Evolutionary conservation across 371 early-diverging fungal genomes (phyloP).

Genomic region (Mucor racemosus): DNA sequence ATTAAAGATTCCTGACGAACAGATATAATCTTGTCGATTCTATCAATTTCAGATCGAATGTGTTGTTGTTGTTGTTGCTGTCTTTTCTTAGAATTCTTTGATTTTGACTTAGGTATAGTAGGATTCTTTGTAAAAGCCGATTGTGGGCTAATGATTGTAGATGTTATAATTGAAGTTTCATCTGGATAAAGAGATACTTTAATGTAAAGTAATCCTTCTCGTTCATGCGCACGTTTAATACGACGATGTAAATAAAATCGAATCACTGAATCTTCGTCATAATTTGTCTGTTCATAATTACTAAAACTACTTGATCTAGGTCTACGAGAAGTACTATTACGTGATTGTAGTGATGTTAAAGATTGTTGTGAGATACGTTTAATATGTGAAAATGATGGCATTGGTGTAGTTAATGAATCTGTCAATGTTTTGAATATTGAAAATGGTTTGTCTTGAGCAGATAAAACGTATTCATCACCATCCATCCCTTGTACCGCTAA

Average conservation of each 20-base stretch:
- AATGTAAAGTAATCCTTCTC: slow-evolving; percentile 47
- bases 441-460: slow-evolving; percentile 61
- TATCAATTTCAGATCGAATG: slow-evolving; percentile 36
- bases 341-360: slow-evolving; percentile 9
- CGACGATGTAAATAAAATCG: slow-evolving; percentile 52
- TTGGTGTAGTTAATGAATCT: slow-evolving; percentile 62
- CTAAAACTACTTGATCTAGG: slow-evolving; percentile 52
- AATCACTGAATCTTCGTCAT: slow-evolving; percentile 49
- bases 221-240: slow-evolving; percentile 44
- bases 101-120: slow-evolving; percentile 21
- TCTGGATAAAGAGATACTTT: slow-evolving; percentile 52
- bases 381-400: slow-evolving; percentile 51
- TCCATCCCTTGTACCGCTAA: slow-evolving; percentile 63
- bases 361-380: slow-evolving; percentile 35
- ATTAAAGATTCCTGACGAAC: slow-evolving; percentile 40
- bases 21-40: slow-evolving; percentile 58
- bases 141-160: background rate
- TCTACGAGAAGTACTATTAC: slow-evolving; percentile 15
- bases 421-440: slow-evolving; percentile 65
- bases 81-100: slow-evolving; percentile 22
- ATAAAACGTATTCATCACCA: slow-evolving; percentile 63
- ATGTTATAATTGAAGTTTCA: slow-evolving; percentile 17
- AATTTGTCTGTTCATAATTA: slow-evolving; percentile 47
- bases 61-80: slow-evolving; percentile 11
- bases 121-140: slow-evolving; percentile 21